Conservation (phyloP, 345 rosid genomes). For the Cardamine chenopodiifolia region DNA sequence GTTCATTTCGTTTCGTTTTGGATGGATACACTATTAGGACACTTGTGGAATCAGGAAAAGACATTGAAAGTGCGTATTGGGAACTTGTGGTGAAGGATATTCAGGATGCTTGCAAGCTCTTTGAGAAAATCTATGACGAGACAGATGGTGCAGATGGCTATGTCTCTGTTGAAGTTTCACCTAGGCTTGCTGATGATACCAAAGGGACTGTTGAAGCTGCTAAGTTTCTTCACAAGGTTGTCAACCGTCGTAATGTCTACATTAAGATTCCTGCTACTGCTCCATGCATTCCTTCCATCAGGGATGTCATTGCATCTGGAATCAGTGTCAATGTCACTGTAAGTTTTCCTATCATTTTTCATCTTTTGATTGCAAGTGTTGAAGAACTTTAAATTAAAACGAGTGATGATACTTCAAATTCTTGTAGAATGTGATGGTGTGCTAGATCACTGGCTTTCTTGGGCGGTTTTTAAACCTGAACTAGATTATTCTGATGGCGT, state of each 20-base stretch:
- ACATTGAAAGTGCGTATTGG: conserved; percentile 92
- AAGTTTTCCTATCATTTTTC: conserved; percentile 42
- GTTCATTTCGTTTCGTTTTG: background rate
- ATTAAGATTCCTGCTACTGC: conserved; percentile 97
- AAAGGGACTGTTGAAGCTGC: conserved; percentile 88
- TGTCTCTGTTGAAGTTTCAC: conserved; percentile 98
- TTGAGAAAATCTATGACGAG: conserved; percentile 88
- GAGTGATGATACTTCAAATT: background rate
- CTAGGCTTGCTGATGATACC: conserved; percentile 91
- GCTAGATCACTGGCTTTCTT: conserved; percentile 6
- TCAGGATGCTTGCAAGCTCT: conserved; percentile 95
- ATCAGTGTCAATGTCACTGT: conserved; percentile 97
- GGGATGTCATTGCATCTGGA: conserved; percentile 85
- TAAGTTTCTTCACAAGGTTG: conserved; percentile 85
- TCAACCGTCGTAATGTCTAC: conserved; percentile 81
- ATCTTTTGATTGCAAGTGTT: background rate
- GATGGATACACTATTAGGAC: conserved; percentile 51
- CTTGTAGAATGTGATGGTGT: background rate
- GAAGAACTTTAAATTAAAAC: background rate
- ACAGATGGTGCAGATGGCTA: conserved; percentile 95
- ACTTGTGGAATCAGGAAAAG: conserved; percentile 87
- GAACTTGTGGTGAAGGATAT: conserved; percentile 97
- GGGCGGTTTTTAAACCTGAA: background rate
- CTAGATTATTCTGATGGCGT: background rate
- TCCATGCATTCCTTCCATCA: conserved; percentile 85